Evolutionary conservation across 176 grass and related monocot genomes (phyloP), one percentile per base, ranked within the genome.

Genomic region (Avena eriantha): DNA sequence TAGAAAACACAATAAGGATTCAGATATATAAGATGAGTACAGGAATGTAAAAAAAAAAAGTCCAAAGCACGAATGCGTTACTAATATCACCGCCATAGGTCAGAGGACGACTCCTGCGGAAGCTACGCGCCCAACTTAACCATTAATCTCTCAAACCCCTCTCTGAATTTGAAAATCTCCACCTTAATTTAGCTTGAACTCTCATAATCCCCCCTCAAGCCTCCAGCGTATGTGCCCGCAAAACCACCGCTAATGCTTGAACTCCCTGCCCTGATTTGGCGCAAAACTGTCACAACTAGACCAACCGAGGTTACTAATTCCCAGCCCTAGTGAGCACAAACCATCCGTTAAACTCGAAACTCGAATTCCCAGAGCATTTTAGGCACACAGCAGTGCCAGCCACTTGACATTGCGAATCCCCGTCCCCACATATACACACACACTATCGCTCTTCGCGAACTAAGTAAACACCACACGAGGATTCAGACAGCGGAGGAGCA

Each of bases 331-430:
- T 58, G 19, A 58, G 26, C 35, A 69, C 4, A 22, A 77, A 67
- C 17, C 22, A 16, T 49, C 82, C 23, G 13, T 24, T 36, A 54
- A 45, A 33, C 3, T 35, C 2, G 18, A 57, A 49, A 11, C 2
- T 67, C 70, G 63, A 70, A 69, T 59, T 70, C 26, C 1, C 14
- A 4, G 71, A 17, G 39, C 9, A 68, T 22, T 0, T 19, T 33
- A 70, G 64, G n/a, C 53, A 64, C n/a, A 53, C 71, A 48, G 35
- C 71, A 19, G 2, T 48, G 46, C 13, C 9, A 83, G 19, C 80
- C 46, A 81, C 41, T 48, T 83, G 9, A 83, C 83, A 91, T 53
- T 84, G 39, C 29, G 68, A 88, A 84, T 70, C 81, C 18, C 34
- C 51, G 3, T 51, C 71, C 59, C 8, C 4, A 80, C 48, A 17